Base-by-base conservation (phyloP, 805 yeast species). In the Osmozyma mogii region DNA sequence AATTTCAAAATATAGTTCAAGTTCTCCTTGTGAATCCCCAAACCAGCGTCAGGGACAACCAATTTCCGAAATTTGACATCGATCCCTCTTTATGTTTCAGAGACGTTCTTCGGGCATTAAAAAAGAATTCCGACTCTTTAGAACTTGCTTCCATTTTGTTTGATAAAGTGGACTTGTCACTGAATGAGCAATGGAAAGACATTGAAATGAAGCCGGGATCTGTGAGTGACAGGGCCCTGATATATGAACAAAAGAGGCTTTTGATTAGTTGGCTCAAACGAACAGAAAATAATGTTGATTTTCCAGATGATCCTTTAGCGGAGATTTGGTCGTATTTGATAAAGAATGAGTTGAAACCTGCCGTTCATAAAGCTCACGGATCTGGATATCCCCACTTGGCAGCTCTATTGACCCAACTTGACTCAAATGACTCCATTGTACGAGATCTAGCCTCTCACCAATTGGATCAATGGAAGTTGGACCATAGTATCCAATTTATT, bases 371-470 rank as follows among this genome's bases (percentile, higher is more conserved):
- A 3, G 88, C 96, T 1, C 53, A 76, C 2, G 56, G 66, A n/a
- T 54, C 80, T 1, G 66, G 68, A 6, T 82, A 83, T 44, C 55
- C 70, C 4, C 95, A 88, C 50, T 53, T 89, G 12, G 75, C 95
- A 0, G 74, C 73, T 0, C 45, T 84, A 16, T 52, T 89, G 9
- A 68, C 95, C 0, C 56, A 82, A 24, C 50, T 81, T 6, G 94
- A 84, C 19, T 77, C 92, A 0, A 78, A 80, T 41, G 82, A 78
- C 40, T 65, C 65, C 1, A 62, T 66, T 1, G 78, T 81, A 3
- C 62, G 64, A 28, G 45, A 44, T 1, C 60, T 74, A 30, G 88
- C 96, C 0, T 39, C 47, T 5, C 51, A 52, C 19, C 96, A 87
- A 53, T 52, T 89, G 15, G 54, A 59, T 2, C 72, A 69, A 22